Evolutionary conservation across 768 basidiomycete genomes (phyloP), one percentile per base, ranked within the genome.

Genomic region (Cyathus striatus): DNA sequence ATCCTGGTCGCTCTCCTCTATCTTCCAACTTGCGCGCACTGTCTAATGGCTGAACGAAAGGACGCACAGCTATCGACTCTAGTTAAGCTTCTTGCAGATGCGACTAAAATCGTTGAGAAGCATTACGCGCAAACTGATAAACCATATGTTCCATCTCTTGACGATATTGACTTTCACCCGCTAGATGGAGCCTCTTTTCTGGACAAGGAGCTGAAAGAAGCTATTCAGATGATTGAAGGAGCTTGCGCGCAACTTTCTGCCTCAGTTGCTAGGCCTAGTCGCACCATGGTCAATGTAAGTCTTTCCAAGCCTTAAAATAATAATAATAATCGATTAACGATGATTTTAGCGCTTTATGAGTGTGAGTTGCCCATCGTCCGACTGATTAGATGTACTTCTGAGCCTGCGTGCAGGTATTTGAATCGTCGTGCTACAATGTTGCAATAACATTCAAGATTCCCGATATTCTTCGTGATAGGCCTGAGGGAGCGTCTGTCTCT

Each of bases 361-460:
- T 38, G 52, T 49, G 27, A 38, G 35, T 44, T 38, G 17, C 36
- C 41, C 40, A 17, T n/a, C 17, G 36, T 35, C 20, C 16, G 16
- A n/a, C n/a, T 23, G 10, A 38, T 13, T 35, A 20, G 1, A 2
- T 18, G 21, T 32, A 3, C 0, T 20, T 30, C 7, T 27, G n/a
- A 27, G 14, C 6, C 33, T 4, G 3, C 23, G 26, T 26, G 5
- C 17, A 65, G 61, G 47, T 56, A 25, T 56, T 54, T 24, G 64
- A 64, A 43, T 58, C 62, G 13, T 58, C 61, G 5, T 65, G 61
- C 25, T 41, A 71, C 12, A 57, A 56, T 12, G 61, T 69, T 10
- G 67, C 56, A 1, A 39, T 57, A n/a, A 52, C 59, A 13, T 61
- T 63, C 33, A 61, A 61, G 39, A 56, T 73, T 23, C 55, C 73